phyloP scores from a whole-genome alignment of 176 grass and related monocot species.

The Cymbopogon citratus region DNA sequence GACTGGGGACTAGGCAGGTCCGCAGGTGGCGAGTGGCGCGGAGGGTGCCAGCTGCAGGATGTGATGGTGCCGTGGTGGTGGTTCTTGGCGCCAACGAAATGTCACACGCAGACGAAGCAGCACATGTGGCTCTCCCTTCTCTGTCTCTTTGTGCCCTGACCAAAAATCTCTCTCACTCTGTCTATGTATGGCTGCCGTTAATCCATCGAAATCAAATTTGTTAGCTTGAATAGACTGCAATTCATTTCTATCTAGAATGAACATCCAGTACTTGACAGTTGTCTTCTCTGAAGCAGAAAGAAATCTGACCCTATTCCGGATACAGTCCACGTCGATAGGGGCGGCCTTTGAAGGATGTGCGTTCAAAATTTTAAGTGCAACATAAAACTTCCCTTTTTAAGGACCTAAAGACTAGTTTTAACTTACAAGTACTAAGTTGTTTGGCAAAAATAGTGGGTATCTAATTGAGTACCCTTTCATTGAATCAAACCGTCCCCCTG shows the following conservation, averaged over 20 bases:
- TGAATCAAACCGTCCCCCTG: background rate
- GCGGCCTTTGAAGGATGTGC: background rate
- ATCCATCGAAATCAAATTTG: background rate
- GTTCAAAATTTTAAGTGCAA: background rate
- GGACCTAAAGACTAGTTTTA: background rate
- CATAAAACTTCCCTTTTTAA: background rate
- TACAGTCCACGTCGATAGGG: too few relatives aligned
- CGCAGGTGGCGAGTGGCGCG: constrained; percentile 18
- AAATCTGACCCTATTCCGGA: background rate
- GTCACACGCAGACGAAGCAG: background rate
- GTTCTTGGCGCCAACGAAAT: background rate
- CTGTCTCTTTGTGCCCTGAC: background rate
- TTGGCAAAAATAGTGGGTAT: too few relatives aligned
- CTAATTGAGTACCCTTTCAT: background rate
- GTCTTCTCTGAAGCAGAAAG: background rate
- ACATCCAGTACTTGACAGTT: background rate
- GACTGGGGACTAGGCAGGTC: background rate
- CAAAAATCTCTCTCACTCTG: background rate
- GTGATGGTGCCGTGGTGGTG: constrained; percentile 30
- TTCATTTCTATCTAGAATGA: background rate
- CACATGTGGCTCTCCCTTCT: background rate
- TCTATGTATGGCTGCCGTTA: background rate
- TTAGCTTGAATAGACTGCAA: background rate
- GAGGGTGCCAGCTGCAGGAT: constrained; percentile 15
- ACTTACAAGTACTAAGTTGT: too few relatives aligned